These are phyloP conservation scores for Cymbidium sinense DNA, from an alignment of 106 monocot genomes.

Conservation along the genomic window DNA sequence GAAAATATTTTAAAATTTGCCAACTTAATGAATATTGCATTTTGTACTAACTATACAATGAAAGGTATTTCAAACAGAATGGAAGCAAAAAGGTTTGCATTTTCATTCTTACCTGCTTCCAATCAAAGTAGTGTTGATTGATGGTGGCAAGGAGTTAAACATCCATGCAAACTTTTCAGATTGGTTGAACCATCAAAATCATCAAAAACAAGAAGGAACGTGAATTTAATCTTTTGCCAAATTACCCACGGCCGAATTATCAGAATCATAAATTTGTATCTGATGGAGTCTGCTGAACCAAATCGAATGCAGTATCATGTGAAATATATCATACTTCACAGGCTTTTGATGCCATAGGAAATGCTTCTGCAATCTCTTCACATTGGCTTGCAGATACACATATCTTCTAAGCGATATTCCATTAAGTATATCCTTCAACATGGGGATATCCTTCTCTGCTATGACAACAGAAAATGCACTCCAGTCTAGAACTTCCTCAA, in stretches of 20 bases:
- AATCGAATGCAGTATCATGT: slow-evolving; percentile 83
- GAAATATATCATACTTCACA: slow-evolving; percentile 72
- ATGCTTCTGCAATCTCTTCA: slow-evolving; percentile 71
- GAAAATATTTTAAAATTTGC: no score
- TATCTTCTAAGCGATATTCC: slow-evolving; percentile 34
- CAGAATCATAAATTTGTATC: slow-evolving; percentile 13
- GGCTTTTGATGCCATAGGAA: slow-evolving; percentile 78
- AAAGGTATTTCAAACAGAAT: background rate
- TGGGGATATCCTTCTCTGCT: slow-evolving; percentile 68
- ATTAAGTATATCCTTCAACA: slow-evolving; percentile 47
- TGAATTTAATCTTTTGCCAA: background rate
- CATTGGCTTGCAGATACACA: slow-evolving; percentile 44
- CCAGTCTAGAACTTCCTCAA: slow-evolving; percentile 76
- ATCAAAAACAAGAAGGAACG: background rate
- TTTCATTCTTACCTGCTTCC: background rate
- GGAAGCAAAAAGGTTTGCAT: background rate
- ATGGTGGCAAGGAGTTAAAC: background rate
- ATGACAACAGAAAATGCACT: slow-evolving; percentile 56
- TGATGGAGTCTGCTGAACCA: slow-evolving; percentile 78
- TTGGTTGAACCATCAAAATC: background rate
- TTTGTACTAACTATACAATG: background rate
- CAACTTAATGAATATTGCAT: no score
- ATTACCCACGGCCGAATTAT: background rate
- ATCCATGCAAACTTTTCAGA: background rate
- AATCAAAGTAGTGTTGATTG: background rate